Evolutionary conservation across 106 monocot species (phyloP), one percentile per base, ranked within the genome.

Genomic region (Xerophyta viscosa): DNA sequence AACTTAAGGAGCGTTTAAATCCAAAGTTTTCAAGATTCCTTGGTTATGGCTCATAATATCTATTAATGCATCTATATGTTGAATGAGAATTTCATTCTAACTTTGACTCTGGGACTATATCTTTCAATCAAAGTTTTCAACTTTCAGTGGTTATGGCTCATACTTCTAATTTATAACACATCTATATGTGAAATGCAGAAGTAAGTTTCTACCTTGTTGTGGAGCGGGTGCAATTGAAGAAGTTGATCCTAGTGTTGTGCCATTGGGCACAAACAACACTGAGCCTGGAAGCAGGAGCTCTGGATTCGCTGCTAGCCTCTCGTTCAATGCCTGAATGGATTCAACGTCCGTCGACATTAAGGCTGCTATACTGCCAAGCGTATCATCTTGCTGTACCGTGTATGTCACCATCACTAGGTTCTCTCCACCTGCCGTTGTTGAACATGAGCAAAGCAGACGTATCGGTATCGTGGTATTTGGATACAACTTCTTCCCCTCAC

Each of bases 181-280:
- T 10, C 33, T 33, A 10, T 33, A 10, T 33, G 7, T 33, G 10
- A 33, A 33, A 33, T 33, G 7, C 33, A 33, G 10, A 10, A 5
- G 13, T 27, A 59, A 11, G 27, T 13, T 29, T 7, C 17, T 46
- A 60, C 60, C 46, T 46, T 60, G 45, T 12, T 20, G 8, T 19
- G 62, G 27, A 13, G 50, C 2, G 22, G 6, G 21, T 29, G 29
- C 28, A 26, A 41, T 26, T 20, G 67, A 31, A n/a, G n/a, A n/a
- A n/a, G n/a, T n/a, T n/a, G n/a, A n/a, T n/a, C n/a, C n/a, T n/a
- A n/a, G n/a, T 8, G 28, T 28, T 2, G 43, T 27, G 22, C 66
- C 66, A 56, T 62, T 71, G 19, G 77, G 77, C 50, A 77, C 66
- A 50, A 77, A 71, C 27, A 77, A 33, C 29, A 66, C 29, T 66